These are phyloP conservation scores for Penicillium atrosanguineum DNA, from an alignment of 495 filamentous ascomycete genomes.

Conservation along the genomic window DNA sequence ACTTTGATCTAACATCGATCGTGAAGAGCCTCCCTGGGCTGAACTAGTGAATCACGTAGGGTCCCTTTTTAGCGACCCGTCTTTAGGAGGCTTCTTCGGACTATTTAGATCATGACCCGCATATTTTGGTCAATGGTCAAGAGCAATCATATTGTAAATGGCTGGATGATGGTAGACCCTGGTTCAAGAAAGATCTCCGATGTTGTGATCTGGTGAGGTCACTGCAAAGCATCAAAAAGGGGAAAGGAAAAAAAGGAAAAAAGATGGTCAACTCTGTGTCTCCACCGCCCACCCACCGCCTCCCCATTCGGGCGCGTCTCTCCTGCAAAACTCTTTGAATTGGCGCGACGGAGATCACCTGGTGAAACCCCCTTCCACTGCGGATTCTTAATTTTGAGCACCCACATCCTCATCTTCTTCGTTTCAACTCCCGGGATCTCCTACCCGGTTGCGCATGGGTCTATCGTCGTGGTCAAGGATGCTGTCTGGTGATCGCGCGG, in stretches of 20 bases:
- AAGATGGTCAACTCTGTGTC: neutral
- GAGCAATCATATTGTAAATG: neutral
- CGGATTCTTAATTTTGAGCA: neutral
- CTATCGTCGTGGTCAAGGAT: constrained; percentile 36
- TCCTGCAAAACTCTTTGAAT: constrained; percentile 7
- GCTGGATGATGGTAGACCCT: neutral
- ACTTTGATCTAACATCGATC: neutral
- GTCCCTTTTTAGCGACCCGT: neutral
- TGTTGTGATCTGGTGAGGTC: neutral
- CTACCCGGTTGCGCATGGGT: constrained; percentile 22
- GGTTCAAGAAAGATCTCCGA: neutral
- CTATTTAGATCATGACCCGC: neutral
- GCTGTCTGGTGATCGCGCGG: constrained; percentile 38
- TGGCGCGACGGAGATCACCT: constrained; percentile 1
- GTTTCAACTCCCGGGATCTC: neutral
- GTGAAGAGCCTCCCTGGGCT: neutral
- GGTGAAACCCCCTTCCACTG: neutral
- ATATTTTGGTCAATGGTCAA: neutral
- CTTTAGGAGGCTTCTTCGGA: neutral
- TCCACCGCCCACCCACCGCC: neutral
- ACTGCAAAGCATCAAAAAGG: neutral
- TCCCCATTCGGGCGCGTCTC: constrained; percentile 5
- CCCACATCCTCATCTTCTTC: neutral
- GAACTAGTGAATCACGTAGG: too few relatives aligned
- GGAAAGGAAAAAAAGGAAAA: neutral